A percentile compares a stretch with the other conserved stretches of the same genome.
Conservation (phyloP, 2,329 filamentous ascomycete genomes). For the Xylariales sp. region DNA sequence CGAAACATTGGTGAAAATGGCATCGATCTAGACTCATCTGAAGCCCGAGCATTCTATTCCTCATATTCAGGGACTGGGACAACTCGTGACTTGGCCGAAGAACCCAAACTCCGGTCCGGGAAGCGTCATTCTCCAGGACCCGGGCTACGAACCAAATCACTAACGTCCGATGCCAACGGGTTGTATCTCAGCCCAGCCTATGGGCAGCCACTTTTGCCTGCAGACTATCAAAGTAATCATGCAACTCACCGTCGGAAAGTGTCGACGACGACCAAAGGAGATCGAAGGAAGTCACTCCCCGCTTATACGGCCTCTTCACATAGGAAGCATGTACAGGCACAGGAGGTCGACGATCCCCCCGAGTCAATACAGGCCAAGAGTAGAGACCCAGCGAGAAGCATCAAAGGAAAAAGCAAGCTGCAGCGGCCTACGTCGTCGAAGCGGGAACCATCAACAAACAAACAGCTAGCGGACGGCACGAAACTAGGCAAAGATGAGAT, state of each 20-base stretch:
- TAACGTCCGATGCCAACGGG: slow-evolving; percentile 8
- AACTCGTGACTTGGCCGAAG: background rate
- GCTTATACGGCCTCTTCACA: slow-evolving; percentile 15
- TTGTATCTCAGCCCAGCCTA: slow-evolving; percentile 9
- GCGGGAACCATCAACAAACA: background rate
- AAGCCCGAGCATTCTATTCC: slow-evolving; percentile 32
- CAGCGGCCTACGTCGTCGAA: background rate
- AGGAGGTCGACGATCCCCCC: slow-evolving; percentile 16
- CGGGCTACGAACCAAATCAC: slow-evolving; percentile 17
- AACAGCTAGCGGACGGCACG: background rate
- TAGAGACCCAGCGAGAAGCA: background rate
- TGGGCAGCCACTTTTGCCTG: background rate
- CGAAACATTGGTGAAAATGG: slow-evolving; percentile 46
- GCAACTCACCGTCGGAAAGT: background rate
- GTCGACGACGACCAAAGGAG: background rate
- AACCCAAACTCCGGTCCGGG: slow-evolving; percentile 1
- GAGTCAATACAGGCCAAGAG: slow-evolving; percentile 13
- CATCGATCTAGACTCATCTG: slow-evolving; percentile 27
- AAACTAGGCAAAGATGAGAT: background rate
- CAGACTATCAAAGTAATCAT: background rate
- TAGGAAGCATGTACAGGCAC: background rate
- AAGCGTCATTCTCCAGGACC: slow-evolving; percentile 21
- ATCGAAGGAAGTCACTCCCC: slow-evolving; percentile 21
- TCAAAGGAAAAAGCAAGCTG: background rate
- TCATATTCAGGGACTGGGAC: slow-evolving; percentile 6